Evolutionary conservation across 352 stramenopile species (phyloP), one percentile per base, ranked within the genome.

Genomic region (Bremia lactucae): DNA sequence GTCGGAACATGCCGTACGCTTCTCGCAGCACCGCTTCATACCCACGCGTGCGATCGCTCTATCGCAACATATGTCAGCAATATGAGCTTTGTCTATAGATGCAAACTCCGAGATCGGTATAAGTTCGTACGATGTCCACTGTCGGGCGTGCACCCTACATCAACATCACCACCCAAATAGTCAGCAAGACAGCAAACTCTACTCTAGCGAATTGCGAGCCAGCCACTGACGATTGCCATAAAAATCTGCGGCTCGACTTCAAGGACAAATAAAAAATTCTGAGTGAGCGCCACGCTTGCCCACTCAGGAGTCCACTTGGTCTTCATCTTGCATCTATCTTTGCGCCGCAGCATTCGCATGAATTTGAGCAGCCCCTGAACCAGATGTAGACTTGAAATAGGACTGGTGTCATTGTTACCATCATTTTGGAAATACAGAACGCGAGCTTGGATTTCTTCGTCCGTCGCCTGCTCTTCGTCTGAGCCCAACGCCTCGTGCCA

Each of bases 401-500:
- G 42, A 21, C 24, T 36, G 15, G 28, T 24, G 15, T 14, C 25
- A 31, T 40, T 23, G 0, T 31, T 18, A 5, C 19, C 7, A 8
- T 33, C 46, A 2, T 48, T 15, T 1, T 42, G 16, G 2, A 34
- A 35, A 36, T 79, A 85, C 28, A 85, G 44, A 4, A 85, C 52
- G 2, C 69, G 60, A 36, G 60, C 59, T 13, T 54, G 50, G 18
- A 75, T 43, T 44, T 85, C 72, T n/a, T 72, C 44, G 2, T 81
- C 57, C 11, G 46, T 59, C 11, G 72, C 72, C 46, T 79, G 69
- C 53, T 85, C 72, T 24, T 85, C 72, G 58, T 85, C 69, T 11
- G 55, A 75, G 24, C 72, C 72, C 11, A 85, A 60, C 47, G 55
- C 60, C 25, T 76, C 69, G 44, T 81, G 68, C 68, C 68, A 84